Conservation (phyloP, 1,139 yeast genomes). For the Sugiyamaella japonica region DNA sequence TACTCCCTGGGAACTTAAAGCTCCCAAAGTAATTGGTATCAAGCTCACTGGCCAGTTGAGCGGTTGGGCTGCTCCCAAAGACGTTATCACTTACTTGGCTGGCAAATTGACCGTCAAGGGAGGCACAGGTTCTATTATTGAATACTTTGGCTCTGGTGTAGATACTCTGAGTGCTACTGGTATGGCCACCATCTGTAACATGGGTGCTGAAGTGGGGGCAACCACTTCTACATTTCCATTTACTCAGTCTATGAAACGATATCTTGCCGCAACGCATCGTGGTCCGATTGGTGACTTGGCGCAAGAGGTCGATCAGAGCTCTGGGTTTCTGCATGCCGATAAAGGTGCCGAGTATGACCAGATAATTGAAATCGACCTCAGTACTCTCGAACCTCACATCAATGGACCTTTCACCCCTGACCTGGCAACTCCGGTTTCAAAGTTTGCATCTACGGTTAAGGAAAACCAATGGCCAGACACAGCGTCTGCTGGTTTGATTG, state of each 20-base stretch:
- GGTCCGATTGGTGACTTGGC: conserved; percentile 80
- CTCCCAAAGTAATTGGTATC: conserved; percentile 90
- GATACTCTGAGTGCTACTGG: conserved; percentile 87
- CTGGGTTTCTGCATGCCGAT: conserved; percentile 85
- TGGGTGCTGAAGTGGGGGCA: conserved; percentile 99
- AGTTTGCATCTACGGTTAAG: conserved; percentile 84
- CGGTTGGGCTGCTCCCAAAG: conserved; percentile 97
- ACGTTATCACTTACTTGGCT: conserved; percentile 86
- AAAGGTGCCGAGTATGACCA: conserved; percentile 95
- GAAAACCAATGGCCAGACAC: conserved; percentile 90
- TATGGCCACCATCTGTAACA: conserved; percentile 98
- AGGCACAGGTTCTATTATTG: conserved; percentile 95
- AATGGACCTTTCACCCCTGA: conserved; percentile 99
- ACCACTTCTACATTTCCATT: conserved; percentile 97
- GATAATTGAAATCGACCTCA: conserved; percentile 90
- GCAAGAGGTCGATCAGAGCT: conserved; percentile 48
- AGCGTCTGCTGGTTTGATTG: conserved; percentile 89
- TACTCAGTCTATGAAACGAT: conserved; percentile 81
- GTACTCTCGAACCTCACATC: conserved; percentile 93
- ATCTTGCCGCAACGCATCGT: conserved; percentile 78
- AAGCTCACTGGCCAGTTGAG: conserved; percentile 79
- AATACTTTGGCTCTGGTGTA: conserved; percentile 95
- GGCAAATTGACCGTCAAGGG: conserved; percentile 93
- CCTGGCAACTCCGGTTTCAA: conserved; percentile 94
- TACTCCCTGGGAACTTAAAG: conserved; percentile 99